Evolutionary conservation across 2,329 filamentous ascomycete genomes (phyloP), one percentile per base, ranked within the genome.

Genomic region (Paecilomyces formosus): DNA sequence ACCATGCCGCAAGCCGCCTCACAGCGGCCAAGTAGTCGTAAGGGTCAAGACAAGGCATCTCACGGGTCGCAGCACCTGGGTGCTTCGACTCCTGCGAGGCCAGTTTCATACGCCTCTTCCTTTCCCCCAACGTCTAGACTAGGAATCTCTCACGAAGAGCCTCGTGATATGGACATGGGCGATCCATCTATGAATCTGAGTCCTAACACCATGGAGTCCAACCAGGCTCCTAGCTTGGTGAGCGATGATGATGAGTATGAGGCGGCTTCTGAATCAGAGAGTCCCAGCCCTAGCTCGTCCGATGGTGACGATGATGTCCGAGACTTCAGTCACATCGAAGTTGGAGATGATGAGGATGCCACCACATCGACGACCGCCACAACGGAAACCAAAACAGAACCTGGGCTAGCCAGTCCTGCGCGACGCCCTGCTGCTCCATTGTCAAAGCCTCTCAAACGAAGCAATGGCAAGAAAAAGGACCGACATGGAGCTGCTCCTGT

Each of bases 181-280:
- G 67, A 70, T 35, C 68, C 67, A 15, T 61, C 69, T 31, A 78
- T 80, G 53, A 85, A 89, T 57, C 73, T 89, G 58, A 90, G 87
- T 66, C 88, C 88, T 4, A 85, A 85, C 65, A 88, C 87, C 0
- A 75, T 86, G 52, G 80, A 87, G 55, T 88, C 87, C 71, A 90
- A 90, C 72, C 89, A 89, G 64, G 88, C 89, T 8, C 89, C 89
- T 22, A 91, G 88, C 65, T 80, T 92, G 54, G 88, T 92, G 68
- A 90, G 88, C 73, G 89, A 92, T 72, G 68, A 67, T 31, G 87
- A 88, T 65, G 88, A 91, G 69, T 90, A 88, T 66, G 88, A 89
- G 64, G 86, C 69, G 13, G 74, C 88, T 57, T 89, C 87, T 1
- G 85, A 88, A 53, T 88, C 84, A 0, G 78, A 80, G 51, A 87